Evolutionary conservation across 768 basidiomycete species (phyloP), one percentile per base, ranked within the genome.

Genomic region (Mycena olivaceomarginata): DNA sequence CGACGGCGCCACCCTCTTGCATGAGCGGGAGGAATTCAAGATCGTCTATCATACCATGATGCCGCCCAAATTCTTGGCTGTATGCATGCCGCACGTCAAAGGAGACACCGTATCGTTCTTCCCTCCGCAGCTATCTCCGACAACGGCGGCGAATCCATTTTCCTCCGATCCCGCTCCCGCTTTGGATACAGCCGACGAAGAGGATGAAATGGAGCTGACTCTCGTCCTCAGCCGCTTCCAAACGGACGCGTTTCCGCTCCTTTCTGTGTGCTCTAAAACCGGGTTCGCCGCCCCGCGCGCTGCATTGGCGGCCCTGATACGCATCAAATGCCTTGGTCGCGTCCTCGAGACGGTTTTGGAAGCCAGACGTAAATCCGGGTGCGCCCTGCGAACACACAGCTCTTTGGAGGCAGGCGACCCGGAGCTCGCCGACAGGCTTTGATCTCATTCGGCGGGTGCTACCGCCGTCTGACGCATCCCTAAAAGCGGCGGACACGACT

Each of bases 321-420:
- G 73, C 39, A 77, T 75, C 5, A 53, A 48, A 13, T 66, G 57
- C 45, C 69, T 70, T 5, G 74, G 77, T 22, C 73, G 79, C 6
- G 67, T 77, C 53, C 48, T 79, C 22, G 76, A 79, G 51, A 77
- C 80, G 8, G 64, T 77, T 56, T 56, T 81, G 80, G 80, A 79
- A 69, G 66, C 80, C 79, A 16, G 59, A 79, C 40, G 74, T 81
- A 6, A 51, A 56, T 7, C 66, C 31, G n/a, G 80, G 80, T 16
- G 45, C 65, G 45, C 73, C 80, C 13, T 81, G 80, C 67, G 62
- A 75, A 41, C 80, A 80, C 69, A 74, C 56, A 20, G 72, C 48
- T 56, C 63, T 70, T 20, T 76, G 64, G 74, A 56, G 77, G 56
- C 70, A 41, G 20, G 48, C 56, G 63, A 79, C 70, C 11, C 76